Evolutionary conservation across 2,329 filamentous ascomycete species (phyloP).

Genomic region (Cryphonectria japonica): DNA sequence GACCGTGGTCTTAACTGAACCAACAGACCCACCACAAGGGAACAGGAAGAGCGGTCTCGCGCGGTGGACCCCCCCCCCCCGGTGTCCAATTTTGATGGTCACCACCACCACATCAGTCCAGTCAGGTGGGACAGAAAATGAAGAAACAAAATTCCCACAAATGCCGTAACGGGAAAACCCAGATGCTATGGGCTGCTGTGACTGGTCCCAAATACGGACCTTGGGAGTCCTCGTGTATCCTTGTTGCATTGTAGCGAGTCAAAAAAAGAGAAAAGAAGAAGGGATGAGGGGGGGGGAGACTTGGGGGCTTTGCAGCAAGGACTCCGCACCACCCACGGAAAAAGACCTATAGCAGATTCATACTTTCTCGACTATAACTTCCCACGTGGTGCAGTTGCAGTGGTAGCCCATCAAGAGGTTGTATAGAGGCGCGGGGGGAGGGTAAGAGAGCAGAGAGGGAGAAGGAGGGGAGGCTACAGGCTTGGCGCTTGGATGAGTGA

Average conservation of each 20-base stretch:
- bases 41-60: not conserved
- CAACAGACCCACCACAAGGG: slow-evolving; percentile 3
- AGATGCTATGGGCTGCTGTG: not conserved
- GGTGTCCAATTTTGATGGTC: too few species aligned
- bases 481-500: not conserved
- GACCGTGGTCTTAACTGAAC: not conserved
- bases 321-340: not conserved
- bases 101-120: not conserved
- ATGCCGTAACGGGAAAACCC: not conserved
- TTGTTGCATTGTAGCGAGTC: too few species aligned
- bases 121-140: not conserved
- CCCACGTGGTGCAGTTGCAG: not conserved
- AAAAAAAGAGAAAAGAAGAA: too few species aligned
- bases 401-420: not conserved
- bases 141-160: not conserved
- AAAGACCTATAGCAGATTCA: not conserved
- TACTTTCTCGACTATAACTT: not conserved
- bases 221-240: not conserved
- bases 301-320: too few species aligned
- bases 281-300: too few species aligned
- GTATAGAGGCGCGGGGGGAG: too few species aligned
- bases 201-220: slow-evolving; percentile 4
- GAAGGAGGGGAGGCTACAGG: not conserved
- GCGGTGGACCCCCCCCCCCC: too few species aligned
- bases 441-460: not conserved